phyloP scores from a whole-genome alignment of 2,329 filamentous ascomycete genomes.

The Aureobasidium namibiae region DNA sequence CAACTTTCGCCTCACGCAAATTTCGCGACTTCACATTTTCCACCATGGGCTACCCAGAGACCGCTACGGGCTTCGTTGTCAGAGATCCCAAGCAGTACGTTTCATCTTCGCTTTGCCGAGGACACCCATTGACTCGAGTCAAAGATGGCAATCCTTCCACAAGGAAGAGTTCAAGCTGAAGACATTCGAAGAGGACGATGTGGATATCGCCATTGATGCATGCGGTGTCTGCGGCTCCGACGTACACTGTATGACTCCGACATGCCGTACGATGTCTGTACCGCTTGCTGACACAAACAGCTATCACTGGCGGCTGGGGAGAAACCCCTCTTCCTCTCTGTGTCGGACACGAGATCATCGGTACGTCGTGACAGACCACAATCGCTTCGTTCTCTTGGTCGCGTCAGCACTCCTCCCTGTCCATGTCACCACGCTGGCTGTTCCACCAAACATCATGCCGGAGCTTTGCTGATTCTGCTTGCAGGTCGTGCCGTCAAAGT shows the following conservation, averaged over 20 bases:
- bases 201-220: conserved; percentile 33
- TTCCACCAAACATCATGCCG: not conserved
- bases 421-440: no score
- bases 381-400: not conserved
- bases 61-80: conserved; percentile 34
- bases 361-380: conserved; percentile 6
- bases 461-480: not conserved
- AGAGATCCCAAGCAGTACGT: conserved; percentile 47
- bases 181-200: conserved; percentile 31
- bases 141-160: conserved; percentile 35
- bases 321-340: conserved; percentile 28
- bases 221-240: conserved; percentile 29
- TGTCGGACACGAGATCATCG: conserved; percentile 22
- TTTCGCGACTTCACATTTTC: not conserved
- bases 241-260: conserved; percentile 17
- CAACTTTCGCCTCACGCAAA: not conserved
- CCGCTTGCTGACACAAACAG: not conserved
- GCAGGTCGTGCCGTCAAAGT: conserved; percentile 17
- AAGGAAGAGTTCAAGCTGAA: conserved; percentile 37
- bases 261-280: conserved; percentile 24
- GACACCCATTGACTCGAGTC: conserved; percentile 39
- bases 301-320: conserved; percentile 30
- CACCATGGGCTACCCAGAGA: conserved; percentile 37
- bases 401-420: no score
- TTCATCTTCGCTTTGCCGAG: conserved; percentile 17